Base-by-base conservation (phyloP, 805 yeast genomes). In the Pachysolen tannophilus region DNA sequence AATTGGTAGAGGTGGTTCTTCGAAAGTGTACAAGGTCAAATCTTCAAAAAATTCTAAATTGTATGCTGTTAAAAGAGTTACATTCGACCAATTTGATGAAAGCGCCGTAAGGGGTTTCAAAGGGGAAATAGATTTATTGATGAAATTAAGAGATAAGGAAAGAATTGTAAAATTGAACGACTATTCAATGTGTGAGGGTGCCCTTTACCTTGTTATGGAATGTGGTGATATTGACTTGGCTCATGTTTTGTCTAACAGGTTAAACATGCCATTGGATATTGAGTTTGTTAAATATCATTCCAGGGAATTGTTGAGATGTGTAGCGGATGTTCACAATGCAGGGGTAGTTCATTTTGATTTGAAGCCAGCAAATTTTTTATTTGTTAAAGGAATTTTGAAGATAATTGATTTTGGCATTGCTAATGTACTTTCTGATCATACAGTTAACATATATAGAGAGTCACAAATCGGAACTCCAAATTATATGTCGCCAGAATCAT, bases 401-500 rank as follows among this genome's bases (percentile, higher is more conserved):
- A 75, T 90, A 28, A 90, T 90, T 41, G 98, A 90, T 59, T 92
- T 90, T 67, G 98, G 98, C 11, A 83, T 83, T 32, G 85, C 97
- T n/a, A 83, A 88, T 57, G 86, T 90, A 0, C 86, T 92, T 2
- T 92, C 94, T 1, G 96, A 88, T 35, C 84, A 86, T 50, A 90
- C 97, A 0, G 78, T 84, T 15, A 90, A 92, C 47, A 74, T 90
- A 14, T 88, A 88, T 51, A 69, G 97, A 39, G 94, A 85, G 40
- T 73, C 86, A 5, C 96, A 86, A 53, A 81, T 87, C 34, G 98
- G 98, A 4, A 90, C 98, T 0, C 95, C 96, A 2, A 86, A 83
- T 53, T 92, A 90, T 55, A 92, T 90, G 97, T 96, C 98, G 0
- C 98, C 98, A 0, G 98, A 90, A 56, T 84, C 97, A 0, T 60